These are phyloP conservation scores for Pestalotiopsis sp. DNA, from an alignment of 2,329 filamentous ascomycete genomes.

Conservation along the genomic window DNA sequence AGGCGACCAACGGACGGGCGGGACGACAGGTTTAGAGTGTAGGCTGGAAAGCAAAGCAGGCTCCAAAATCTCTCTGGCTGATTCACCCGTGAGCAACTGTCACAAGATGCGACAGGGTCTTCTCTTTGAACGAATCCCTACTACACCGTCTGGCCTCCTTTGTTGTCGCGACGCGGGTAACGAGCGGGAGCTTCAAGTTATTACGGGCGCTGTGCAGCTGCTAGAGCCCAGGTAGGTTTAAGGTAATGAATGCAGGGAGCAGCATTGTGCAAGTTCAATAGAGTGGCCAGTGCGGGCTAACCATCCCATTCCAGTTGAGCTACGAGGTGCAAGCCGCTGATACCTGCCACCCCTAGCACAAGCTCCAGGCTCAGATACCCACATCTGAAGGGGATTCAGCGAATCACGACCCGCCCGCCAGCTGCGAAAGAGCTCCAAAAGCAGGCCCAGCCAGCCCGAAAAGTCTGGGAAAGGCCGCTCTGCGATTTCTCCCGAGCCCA, in stretches of 20 bases:
- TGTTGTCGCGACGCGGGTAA: not conserved
- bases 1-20: not conserved
- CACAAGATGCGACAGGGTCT: not conserved
- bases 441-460: slow-evolving; percentile 10
- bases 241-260: not conserved
- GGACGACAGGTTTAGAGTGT: not conserved
- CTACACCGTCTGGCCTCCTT: not conserved
- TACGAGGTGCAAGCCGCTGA: not conserved
- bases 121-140: not conserved
- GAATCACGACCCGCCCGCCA: not conserved
- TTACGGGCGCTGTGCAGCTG: not conserved
- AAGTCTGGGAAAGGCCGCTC: slow-evolving; percentile 18
- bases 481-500: slow-evolving; percentile 38
- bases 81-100: not conserved
- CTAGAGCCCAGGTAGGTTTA: no score
- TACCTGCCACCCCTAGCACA: not conserved
- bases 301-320: not conserved
- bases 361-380: not conserved
- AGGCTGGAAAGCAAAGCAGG: not conserved
- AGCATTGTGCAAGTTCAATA: not conserved
- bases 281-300: not conserved
- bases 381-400: not conserved
- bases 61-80: not conserved
- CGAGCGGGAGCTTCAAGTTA: not conserved
- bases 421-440: not conserved